Evolutionary conservation across 345 rosid genomes (phyloP), one percentile per base, ranked within the genome.

Genomic region (Geranium brycei): DNA sequence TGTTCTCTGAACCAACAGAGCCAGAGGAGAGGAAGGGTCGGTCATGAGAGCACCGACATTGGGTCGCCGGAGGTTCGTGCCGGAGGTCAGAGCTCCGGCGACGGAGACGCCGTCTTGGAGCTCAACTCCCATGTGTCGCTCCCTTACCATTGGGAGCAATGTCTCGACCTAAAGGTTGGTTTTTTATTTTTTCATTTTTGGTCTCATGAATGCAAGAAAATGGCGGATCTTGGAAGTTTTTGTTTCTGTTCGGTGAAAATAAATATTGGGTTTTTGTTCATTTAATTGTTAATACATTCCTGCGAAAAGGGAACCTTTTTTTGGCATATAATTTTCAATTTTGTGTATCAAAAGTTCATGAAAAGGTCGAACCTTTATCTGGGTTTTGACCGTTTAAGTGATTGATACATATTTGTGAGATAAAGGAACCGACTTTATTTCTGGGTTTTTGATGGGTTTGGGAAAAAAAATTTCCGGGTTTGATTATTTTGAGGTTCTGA

Each of bases 71-170:
- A 47, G 11, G 10, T 6, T 47, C 53, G 0, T 10, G 13, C 53
- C 53, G 15, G 14, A 7, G 15, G 13, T 1, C 53, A 47, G 53
- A 35, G 3, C 53, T 8, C 53, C 53, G 53, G 53, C 53, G 53
- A 47, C 53, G 14, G 11, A 10, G 87, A 85, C 58, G 56, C 78
- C 16, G 63, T 77, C 61, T 75, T 88, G 67, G 85, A 86, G 73
- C 81, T 88, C 68, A 77, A 76, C 79, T 84, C 91, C 30, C 75
- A 78, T 57, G 55, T 82, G 70, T 79, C 87, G 64, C 77, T 86
- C 40, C 91, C 91, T 76, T 78, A 68, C 73, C 78, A 81, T 31
- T 77, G 88, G 88, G 88, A 88, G 68, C 88, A 84, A 76, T 88
- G 91, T 57, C 89, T 88, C 66, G 89, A 88, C 80, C 79, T 86